A percentile compares a stretch with the other conserved stretches of the same genome.
Evolutionary conservation across 345 rosid species (phyloP).

Genomic region (Erysimum cheiranthoides): DNA sequence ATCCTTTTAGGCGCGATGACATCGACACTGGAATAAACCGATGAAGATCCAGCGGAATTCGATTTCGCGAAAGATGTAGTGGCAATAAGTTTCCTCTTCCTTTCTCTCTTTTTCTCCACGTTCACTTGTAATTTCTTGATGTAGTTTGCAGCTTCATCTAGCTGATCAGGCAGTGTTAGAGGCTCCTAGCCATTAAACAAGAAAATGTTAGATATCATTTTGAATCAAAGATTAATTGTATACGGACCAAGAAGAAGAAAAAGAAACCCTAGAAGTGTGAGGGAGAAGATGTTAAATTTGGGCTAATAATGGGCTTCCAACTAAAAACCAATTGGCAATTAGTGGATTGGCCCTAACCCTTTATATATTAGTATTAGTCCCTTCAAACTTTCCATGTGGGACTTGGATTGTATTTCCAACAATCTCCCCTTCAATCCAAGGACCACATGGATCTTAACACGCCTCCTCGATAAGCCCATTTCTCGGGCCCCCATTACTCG

Average conservation of each 20-base stretch:
- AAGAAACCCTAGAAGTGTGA: slow-evolving; percentile 42
- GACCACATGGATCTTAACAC: too few species aligned
- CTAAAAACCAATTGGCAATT: too few species aligned
- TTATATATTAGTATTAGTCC: too few species aligned
- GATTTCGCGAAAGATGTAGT: slow-evolving; percentile 8
- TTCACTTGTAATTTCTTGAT: slow-evolving; percentile 44
- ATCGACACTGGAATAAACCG: slow-evolving; percentile 19
- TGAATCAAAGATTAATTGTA: slow-evolving; percentile 1
- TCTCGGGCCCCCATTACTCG: too few species aligned
- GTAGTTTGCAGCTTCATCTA: slow-evolving; percentile 49
- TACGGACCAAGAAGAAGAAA: slow-evolving; percentile 3
- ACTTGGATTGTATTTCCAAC: too few species aligned
- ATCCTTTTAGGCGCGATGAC: slow-evolving; percentile 18
- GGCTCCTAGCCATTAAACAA: slow-evolving; percentile 36
- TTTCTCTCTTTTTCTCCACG: slow-evolving; percentile 42
- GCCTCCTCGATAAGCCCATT: too few species aligned
- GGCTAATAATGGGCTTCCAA: too few species aligned
- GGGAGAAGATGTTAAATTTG: too few species aligned
- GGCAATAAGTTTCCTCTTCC: slow-evolving; percentile 32
- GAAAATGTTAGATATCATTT: slow-evolving; percentile 8
- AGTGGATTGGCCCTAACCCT: too few species aligned
- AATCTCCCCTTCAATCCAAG: too few species aligned
- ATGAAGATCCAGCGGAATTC: slow-evolving; percentile 34
- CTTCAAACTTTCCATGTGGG: too few species aligned
- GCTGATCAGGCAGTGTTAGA: slow-evolving; percentile 42